A percentile compares a stretch with the other conserved stretches of the same genome.
Evolutionary conservation across 192 early-diverging fungal species (phyloP).

Genomic region (Funneliformis geosporum): DNA sequence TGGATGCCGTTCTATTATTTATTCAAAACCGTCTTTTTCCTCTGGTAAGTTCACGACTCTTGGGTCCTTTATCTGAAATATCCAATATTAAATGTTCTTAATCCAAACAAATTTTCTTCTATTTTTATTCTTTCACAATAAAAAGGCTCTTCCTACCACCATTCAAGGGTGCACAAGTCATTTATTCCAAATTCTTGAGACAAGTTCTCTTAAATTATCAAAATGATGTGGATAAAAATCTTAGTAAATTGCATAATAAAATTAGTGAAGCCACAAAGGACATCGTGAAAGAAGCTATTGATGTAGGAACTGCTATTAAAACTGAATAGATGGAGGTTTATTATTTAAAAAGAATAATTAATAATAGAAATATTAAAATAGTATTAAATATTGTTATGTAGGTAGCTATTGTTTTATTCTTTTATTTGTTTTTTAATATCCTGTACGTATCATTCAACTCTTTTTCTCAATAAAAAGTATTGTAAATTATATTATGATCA

Average conservation of each 20-base stretch:
- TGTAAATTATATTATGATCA: no score
- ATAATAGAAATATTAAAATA: no score
- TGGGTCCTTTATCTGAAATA: background rate
- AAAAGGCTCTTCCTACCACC: slow-evolving; percentile 24
- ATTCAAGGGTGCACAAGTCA: slow-evolving; percentile 72
- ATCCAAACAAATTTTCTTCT: slow-evolving; percentile 15
- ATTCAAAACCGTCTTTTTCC: slow-evolving; percentile 86
- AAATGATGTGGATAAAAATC: slow-evolving; percentile 44
- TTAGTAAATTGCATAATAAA: slow-evolving; percentile 43
- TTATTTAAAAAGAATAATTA: no score
- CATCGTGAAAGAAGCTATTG: slow-evolving; percentile 31
- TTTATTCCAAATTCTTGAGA: slow-evolving; percentile 75
- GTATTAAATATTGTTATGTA: no score
- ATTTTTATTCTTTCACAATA: slow-evolving; percentile 13
- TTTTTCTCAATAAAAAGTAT: no score
- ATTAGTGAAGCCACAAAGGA: slow-evolving; percentile 42
- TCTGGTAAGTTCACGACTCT: slow-evolving; percentile 81
- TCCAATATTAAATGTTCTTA: background rate
- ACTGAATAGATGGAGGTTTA: background rate
- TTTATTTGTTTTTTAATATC: no score
- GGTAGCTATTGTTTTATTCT: no score
- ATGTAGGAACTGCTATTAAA: background rate
- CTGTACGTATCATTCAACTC: no score
- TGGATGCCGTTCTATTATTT: slow-evolving; percentile 96
- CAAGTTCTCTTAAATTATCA: slow-evolving; percentile 67